A percentile compares a stretch with the other conserved stretches of the same genome.
Conservation (phyloP, 2,329 filamentous ascomycete species). For the Pezizomycotina sp. region DNA sequence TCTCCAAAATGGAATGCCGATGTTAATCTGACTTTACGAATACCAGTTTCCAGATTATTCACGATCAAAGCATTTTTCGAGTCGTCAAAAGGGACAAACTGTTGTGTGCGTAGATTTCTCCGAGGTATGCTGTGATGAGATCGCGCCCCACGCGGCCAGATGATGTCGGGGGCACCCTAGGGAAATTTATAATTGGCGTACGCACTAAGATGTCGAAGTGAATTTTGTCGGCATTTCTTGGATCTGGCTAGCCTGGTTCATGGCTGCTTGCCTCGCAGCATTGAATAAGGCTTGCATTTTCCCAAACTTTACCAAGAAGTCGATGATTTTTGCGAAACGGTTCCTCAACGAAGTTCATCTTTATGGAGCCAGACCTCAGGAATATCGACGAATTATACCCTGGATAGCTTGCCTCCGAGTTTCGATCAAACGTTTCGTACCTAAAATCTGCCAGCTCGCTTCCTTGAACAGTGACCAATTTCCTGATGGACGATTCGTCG, state of each 20-base stretch:
- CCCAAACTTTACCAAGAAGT: slow-evolving; percentile 95
- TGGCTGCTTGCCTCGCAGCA: slow-evolving; percentile 81
- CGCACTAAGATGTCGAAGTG: slow-evolving; percentile 88
- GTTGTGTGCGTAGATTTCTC: slow-evolving; percentile 95
- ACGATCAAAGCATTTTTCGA: slow-evolving; percentile 54
- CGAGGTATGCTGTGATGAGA: slow-evolving; percentile 76
- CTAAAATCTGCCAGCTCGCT: slow-evolving; percentile 92
- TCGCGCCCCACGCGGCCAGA: slow-evolving; percentile 52
- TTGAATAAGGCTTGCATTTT: slow-evolving; percentile 99
- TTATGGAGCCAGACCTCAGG: slow-evolving; percentile 82
- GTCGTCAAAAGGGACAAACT: slow-evolving; percentile 72
- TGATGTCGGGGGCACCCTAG: slow-evolving; percentile 35
- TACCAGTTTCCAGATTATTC: slow-evolving; percentile 79
- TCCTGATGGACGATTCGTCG: slow-evolving; percentile 61
- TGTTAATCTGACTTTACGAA: slow-evolving; percentile 79
- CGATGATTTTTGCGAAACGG: slow-evolving; percentile 95
- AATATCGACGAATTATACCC: slow-evolving; percentile 89
- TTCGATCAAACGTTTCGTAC: slow-evolving; percentile 83
- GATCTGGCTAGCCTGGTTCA: slow-evolving; percentile 81
- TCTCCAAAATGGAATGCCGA: slow-evolving; percentile 68
- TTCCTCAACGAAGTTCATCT: slow-evolving; percentile 91
- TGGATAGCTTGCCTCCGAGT: slow-evolving; percentile 55
- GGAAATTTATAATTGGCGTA: slow-evolving; percentile 92
- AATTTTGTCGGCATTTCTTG: slow-evolving; percentile 81
- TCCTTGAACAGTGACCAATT: slow-evolving; percentile 85